Conservation (phyloP, 306 rosid species). For the Cajanus cajan region DNA sequence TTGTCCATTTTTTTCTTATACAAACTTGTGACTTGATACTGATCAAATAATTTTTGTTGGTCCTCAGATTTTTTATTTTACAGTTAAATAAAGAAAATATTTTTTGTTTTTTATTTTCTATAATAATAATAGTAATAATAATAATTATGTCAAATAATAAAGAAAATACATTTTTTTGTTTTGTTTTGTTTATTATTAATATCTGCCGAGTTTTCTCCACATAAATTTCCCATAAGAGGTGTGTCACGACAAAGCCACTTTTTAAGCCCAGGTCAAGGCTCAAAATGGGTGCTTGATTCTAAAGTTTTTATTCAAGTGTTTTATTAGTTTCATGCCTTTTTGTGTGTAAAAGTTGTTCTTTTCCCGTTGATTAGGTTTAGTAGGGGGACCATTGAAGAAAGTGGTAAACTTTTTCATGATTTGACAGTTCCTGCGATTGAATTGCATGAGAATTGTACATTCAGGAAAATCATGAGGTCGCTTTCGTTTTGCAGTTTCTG, state of each 20-base stretch:
- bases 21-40: neutral
- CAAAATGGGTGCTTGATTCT: slow-evolving; percentile 18
- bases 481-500: slow-evolving; percentile 45
- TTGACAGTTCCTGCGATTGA: slow-evolving; percentile 46
- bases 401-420: slow-evolving; percentile 40
- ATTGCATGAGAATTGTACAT: slow-evolving; percentile 31
- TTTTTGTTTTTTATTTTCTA: too few species aligned
- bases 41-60: neutral
- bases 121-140: too few species aligned
- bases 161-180: neutral
- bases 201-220: neutral
- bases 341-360: neutral
- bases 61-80: neutral
- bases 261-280: slow-evolving; percentile 12
- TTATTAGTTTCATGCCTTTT: neutral
- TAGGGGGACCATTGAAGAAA: slow-evolving; percentile 24
- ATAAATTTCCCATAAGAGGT: neutral
- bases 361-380: slow-evolving; percentile 27
- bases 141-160: too few species aligned
- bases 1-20: too few species aligned
- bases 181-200: neutral
- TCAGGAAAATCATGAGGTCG: slow-evolving; percentile 48
- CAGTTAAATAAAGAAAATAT: neutral
- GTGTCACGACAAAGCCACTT: neutral
- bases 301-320: neutral